Conservation (phyloP, 2,329 filamentous ascomycete species). For the Colletotrichum acutatum region DNA sequence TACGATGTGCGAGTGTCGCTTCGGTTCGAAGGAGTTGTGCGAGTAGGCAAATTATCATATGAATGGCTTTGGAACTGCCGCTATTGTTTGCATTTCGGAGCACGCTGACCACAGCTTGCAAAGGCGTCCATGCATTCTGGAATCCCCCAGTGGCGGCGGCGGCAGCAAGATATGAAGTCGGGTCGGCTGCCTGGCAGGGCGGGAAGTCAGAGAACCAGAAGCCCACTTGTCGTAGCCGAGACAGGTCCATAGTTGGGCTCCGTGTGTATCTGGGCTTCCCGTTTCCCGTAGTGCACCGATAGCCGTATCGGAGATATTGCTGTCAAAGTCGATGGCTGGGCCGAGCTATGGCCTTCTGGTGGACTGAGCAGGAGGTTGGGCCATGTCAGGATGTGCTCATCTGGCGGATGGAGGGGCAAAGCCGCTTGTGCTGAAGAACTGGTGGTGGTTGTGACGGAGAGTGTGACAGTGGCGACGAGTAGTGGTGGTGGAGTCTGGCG, state of each 20-base stretch:
- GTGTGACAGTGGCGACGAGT: constrained; percentile 20
- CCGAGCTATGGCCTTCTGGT: constrained; percentile 4
- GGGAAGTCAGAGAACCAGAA: not conserved
- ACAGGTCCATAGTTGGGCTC: not conserved
- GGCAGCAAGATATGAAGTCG: not conserved
- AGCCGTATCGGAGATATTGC: not conserved
- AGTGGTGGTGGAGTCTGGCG: constrained; percentile 13
- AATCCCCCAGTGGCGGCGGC: too few species aligned
- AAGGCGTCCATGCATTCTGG: not conserved
- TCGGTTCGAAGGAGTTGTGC: too few species aligned
- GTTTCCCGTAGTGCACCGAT: not conserved
- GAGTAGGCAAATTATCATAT: not conserved
- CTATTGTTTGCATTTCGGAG: not conserved
- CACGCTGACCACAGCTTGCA: not conserved
- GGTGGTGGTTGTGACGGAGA: constrained; percentile 18
- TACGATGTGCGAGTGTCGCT: not conserved
- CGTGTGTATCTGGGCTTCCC: not conserved
- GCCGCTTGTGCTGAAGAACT: constrained; percentile 30
- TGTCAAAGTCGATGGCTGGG: constrained; percentile 4
- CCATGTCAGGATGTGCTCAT: not conserved
- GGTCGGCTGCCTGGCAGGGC: not conserved
- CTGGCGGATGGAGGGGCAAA: not conserved
- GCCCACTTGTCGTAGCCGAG: not conserved
- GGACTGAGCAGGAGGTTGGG: constrained; percentile 6
- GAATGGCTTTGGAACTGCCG: not conserved